Evolutionary conservation across 2,329 filamentous ascomycete genomes (phyloP), one percentile per base, ranked within the genome.

Genomic region (Diplodia sapinea): DNA sequence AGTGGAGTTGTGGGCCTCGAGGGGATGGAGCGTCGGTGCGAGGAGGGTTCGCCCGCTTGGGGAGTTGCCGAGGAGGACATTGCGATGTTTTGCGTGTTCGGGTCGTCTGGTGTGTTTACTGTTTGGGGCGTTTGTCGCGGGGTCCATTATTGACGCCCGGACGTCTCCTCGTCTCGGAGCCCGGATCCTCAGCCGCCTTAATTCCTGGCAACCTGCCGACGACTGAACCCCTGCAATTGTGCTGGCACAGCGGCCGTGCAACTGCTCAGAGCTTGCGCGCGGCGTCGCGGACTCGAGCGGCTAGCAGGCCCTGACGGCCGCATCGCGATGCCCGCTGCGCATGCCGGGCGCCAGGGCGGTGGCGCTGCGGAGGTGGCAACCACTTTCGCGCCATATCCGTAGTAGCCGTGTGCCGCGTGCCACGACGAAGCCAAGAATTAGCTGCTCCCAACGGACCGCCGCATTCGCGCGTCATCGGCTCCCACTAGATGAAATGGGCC

Each of bases 1-100:
- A 99, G 87, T 36, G 95, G 95, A 4, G 95, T 98, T 2, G 94
- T 97, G 26, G 94, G 95, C 70, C 92, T 89, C 51, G 92, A 93
- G 5, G 85, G 80, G 20, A 84, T 85, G 29, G 88, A 88, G 70
- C 83, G 82, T 71, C 59, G 59, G 59, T 63, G 59, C 29, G 36
- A 38, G 36, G 59, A 36, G 17, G 54, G 40, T 12, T 26, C 36
- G 52, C 20, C 49, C 6, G 65, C 40, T 5, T n/a, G 20, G 20
- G 71, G 70, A 2, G 72, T 74, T 52, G 71, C 72, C 40, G 72
- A 72, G 26, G 69, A 50, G 31, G 69, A 51, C 72, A 73, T 74
- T 56, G 50, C 23, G 36, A n/a, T 17, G 40, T 29, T 29, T 6
- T 31, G 20, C 49, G 49, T 23, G 49, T 13, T 13, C 15, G 49